Evolutionary conservation across 179 eudicot genomes (phyloP).

Genomic region (Heliamphora pulchella): DNA sequence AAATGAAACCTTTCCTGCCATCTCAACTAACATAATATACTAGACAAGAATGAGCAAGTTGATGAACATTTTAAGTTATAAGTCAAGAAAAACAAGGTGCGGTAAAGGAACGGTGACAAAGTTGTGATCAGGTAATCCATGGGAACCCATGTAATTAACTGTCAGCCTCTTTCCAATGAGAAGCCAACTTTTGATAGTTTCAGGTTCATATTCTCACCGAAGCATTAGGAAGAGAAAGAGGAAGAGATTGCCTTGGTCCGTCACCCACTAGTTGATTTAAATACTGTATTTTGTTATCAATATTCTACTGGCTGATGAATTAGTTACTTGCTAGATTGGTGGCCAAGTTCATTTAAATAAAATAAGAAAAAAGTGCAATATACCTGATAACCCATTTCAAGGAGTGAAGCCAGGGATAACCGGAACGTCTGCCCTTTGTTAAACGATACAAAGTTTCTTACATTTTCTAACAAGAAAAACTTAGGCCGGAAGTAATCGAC

Average conservation of each 20-base stretch:
- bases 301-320: background rate
- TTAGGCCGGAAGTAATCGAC: conserved; percentile 91
- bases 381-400: conserved; percentile 99
- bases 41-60: background rate
- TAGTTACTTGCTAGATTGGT: background rate
- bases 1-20: background rate
- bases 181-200: background rate
- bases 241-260: background rate
- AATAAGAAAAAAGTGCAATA: background rate
- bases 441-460: conserved; percentile 86
- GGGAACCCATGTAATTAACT: background rate
- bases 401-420: conserved; percentile 77
- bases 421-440: conserved; percentile 99
- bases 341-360: background rate
- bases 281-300: background rate
- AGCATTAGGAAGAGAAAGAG: background rate
- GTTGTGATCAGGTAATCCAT: background rate
- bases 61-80: background rate
- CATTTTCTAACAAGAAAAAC: conserved; percentile 85
- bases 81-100: background rate
- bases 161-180: background rate
- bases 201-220: no score
- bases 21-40: background rate
- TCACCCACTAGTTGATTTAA: background rate
- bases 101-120: no score